A percentile compares a stretch with the other conserved stretches of the same genome.
phyloP scores from a whole-genome alignment of 2,329 filamentous ascomycete species.

The Cytospora chrysosperma region DNA sequence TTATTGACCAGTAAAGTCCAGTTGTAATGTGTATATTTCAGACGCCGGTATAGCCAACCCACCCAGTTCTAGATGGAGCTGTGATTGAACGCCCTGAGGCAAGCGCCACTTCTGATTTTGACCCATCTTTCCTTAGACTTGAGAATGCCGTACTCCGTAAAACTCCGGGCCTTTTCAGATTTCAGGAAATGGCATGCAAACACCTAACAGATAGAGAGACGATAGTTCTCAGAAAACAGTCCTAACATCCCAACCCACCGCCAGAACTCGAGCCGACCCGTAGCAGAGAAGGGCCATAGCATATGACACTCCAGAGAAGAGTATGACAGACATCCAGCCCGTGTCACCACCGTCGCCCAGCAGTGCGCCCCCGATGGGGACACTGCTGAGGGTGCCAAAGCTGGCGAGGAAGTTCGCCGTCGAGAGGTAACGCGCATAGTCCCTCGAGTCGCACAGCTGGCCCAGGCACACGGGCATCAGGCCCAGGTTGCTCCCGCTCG shows the following conservation, averaged over 20 bases:
- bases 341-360: conserved; percentile 34
- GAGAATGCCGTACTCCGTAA: background rate
- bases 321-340: conserved; percentile 40
- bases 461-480: conserved; percentile 78
- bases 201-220: background rate
- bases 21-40: background rate
- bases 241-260: conserved; percentile 36
- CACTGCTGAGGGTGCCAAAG: conserved; percentile 59
- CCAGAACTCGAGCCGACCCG: conserved; percentile 34
- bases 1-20: background rate
- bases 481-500: conserved; percentile 74
- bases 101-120: background rate
- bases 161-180: background rate
- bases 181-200: background rate
- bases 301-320: conserved; percentile 41
- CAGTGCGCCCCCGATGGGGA: conserved; percentile 44
- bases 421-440: conserved; percentile 81
- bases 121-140: background rate
- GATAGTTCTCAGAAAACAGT: conserved; percentile 29
- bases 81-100: background rate
- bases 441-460: conserved; percentile 71
- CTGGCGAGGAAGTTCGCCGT: conserved; percentile 78
- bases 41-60: background rate
- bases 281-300: conserved; percentile 36
- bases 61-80: background rate